phyloP scores from a whole-genome alignment of 2,329 filamentous ascomycete species.

The Diaporthe sp. region DNA sequence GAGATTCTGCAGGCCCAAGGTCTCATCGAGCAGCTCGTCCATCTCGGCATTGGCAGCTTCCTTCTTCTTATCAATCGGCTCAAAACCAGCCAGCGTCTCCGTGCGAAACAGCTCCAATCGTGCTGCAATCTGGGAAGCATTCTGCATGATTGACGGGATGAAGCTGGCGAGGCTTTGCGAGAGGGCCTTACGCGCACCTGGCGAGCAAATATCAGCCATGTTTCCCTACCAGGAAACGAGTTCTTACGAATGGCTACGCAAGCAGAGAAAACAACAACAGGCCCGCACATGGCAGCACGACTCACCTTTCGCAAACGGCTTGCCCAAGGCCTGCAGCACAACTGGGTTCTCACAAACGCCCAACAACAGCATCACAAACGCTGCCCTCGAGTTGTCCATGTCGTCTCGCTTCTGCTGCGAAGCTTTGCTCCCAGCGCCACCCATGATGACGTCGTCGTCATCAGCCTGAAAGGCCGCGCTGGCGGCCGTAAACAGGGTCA shows the following conservation, averaged over 20 bases:
- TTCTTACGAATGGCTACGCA: conserved; percentile 30
- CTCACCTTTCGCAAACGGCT: conserved; percentile 67
- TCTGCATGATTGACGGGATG: conserved; percentile 69
- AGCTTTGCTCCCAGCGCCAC: conserved; percentile 51
- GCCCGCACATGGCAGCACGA: conserved; percentile 42
- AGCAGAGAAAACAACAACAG: conserved; percentile 40
- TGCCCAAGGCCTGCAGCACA: conserved; percentile 68
- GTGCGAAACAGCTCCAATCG: conserved; percentile 71
- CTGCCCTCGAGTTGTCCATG: conserved; percentile 72
- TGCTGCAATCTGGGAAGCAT: conserved; percentile 59
- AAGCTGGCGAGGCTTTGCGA: conserved; percentile 67
- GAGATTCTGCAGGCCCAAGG: conserved; percentile 68
- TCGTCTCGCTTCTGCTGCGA: conserved; percentile 64
- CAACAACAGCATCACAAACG: conserved; percentile 74
- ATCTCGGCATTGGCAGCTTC: conserved; percentile 65
- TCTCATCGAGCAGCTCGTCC: conserved; percentile 70
- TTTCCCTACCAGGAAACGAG: no score
- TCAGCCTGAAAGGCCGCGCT: conserved; percentile 60
- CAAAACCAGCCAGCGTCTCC: conserved; percentile 68
- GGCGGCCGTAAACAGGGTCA: conserved; percentile 68
- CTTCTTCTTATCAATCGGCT: conserved; percentile 68
- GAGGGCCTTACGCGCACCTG: conserved; percentile 64
- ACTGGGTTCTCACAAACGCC: conserved; percentile 72
- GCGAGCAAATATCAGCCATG: conserved; percentile 20
- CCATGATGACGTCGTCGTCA: conserved; percentile 62